Evolutionary conservation across 2,329 filamentous ascomycete species (phyloP), one percentile per base, ranked within the genome.

Genomic region (Fonsecaea nubica): DNA sequence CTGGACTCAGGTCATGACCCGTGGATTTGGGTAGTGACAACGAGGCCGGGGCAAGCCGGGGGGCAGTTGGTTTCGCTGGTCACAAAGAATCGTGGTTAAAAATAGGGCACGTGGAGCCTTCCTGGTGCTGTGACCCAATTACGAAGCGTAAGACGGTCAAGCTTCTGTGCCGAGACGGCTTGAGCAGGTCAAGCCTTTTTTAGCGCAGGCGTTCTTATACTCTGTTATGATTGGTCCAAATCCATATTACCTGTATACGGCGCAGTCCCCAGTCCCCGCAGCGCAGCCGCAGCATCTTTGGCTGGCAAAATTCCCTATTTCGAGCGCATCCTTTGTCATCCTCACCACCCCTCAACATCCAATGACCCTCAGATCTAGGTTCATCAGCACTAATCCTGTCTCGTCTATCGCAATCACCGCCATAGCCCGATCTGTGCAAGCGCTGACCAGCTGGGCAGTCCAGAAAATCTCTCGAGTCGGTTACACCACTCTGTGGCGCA

Each of bases 331-430:
- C 35, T 62, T 62, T 62, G 59, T 62, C 59, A 62, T 55, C 59
- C 40, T 38, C 48, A 32, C 45, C 33, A 18, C 58, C 33, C 18
- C 25, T 25, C 25, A 25, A 25, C 25, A 25, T 25, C 25, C 25
- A 25, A 36, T 30, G 36, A 36, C 38, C 8, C 6, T 42, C 55
- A 36, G 55, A 50, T 58, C 33, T 15, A 25, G 30, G 33, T 42
- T 52, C 50, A 62, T 62, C 59, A 62, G 59, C 59, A 62, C 59
- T 62, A 62, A 36, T 3, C 59, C 52, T 45, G 8, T 55, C 36
- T 10, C 36, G 36, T 32, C 21, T 25, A 55, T 56, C 35, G 59
- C 59, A 62, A 62, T 62, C 59, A 62, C 59, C 59, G 42, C 59
- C 35, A 62, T 33, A n/a, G 32, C 59, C 42, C 21, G 50, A 62